Conservation (phyloP, 2,329 filamentous ascomycete species). For the Piedraia hortae region DNA sequence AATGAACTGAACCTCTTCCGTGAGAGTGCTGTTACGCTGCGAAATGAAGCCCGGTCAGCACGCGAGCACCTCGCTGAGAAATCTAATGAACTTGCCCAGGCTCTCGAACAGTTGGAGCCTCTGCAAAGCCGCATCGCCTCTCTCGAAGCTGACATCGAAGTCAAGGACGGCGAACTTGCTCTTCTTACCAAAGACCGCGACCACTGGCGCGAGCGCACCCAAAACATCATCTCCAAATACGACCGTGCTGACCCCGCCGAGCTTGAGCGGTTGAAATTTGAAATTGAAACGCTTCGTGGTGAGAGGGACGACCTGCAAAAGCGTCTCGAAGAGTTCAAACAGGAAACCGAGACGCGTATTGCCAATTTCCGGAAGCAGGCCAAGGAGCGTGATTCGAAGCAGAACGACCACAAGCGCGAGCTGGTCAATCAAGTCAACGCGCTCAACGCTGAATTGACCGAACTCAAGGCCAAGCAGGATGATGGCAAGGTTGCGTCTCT, state of each 20-base stretch:
- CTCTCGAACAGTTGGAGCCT: slow-evolving; percentile 52
- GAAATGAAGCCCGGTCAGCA: slow-evolving; percentile 58
- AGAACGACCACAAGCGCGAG: slow-evolving; percentile 33
- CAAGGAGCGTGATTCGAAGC: slow-evolving; percentile 29
- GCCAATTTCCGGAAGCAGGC: slow-evolving; percentile 16
- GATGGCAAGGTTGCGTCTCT: slow-evolving; percentile 13
- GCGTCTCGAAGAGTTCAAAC: slow-evolving; percentile 9
- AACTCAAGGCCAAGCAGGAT: slow-evolving; percentile 26
- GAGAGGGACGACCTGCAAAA: slow-evolving; percentile 18
- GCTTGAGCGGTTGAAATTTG: slow-evolving; percentile 54
- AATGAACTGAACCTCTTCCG: slow-evolving; percentile 90
- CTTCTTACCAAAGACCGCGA: slow-evolving; percentile 78
- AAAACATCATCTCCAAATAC: slow-evolving; percentile 88
- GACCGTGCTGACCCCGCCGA: slow-evolving; percentile 85
- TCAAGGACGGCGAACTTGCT: slow-evolving; percentile 66
- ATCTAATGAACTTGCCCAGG: slow-evolving; percentile 42
- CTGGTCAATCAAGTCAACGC: slow-evolving; percentile 21
- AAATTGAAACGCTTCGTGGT: slow-evolving; percentile 26
- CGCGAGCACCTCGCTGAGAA: slow-evolving; percentile 52
- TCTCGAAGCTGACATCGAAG: slow-evolving; percentile 53
- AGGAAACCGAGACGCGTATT: slow-evolving; percentile 1
- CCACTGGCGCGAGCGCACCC: slow-evolving; percentile 81
- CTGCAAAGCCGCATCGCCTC: slow-evolving; percentile 56
- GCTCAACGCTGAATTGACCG: slow-evolving; percentile 4
- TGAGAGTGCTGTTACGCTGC: slow-evolving; percentile 75